These are phyloP conservation scores for Meyerozyma carpophila DNA, from an alignment of 1,139 yeast species.

Conservation along the genomic window DNA sequence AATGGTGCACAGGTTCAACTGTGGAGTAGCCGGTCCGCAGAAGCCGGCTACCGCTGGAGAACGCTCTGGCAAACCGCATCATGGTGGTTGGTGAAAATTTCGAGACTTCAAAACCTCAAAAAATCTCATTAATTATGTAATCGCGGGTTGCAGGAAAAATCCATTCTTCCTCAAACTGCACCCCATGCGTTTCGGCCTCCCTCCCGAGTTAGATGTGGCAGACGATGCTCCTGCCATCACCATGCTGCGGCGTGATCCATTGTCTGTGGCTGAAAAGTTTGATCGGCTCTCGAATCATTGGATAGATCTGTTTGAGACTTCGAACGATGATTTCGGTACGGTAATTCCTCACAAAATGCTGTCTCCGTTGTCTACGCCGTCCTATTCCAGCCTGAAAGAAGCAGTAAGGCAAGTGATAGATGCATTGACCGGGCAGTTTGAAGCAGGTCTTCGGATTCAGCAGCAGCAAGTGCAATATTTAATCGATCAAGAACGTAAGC, in stretches of 20 bases:
- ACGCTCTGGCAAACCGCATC: slow-evolving; percentile 33
- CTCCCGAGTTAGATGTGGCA: slow-evolving; percentile 18
- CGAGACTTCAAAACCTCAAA: slow-evolving; percentile 4
- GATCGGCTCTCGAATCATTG: not conserved
- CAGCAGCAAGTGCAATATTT: not conserved
- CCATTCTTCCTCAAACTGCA: no score
- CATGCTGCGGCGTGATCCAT: not conserved
- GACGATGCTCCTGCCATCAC: slow-evolving; percentile 6
- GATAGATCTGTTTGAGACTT: not conserved
- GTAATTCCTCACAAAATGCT: not conserved
- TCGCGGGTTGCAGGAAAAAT: no score
- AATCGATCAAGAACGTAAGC: slow-evolving; percentile 11
- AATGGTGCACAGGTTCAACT: slow-evolving; percentile 89
- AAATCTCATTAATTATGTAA: not conserved
- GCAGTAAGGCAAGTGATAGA: not conserved
- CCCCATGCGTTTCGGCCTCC: slow-evolving; percentile 18
- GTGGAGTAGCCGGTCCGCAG: slow-evolving; percentile 70
- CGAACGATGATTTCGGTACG: not conserved
- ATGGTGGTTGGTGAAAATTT: slow-evolving; percentile 1
- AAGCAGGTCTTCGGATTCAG: not conserved
- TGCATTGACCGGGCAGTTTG: not conserved
- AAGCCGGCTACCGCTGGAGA: slow-evolving; percentile 35
- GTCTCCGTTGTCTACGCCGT: not conserved
- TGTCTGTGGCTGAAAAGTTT: not conserved
- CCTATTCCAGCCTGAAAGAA: not conserved